Evolutionary conservation across 1,139 yeast species (phyloP), one percentile per base, ranked within the genome.

Genomic region (Yamadazyma atmosphaerica): DNA sequence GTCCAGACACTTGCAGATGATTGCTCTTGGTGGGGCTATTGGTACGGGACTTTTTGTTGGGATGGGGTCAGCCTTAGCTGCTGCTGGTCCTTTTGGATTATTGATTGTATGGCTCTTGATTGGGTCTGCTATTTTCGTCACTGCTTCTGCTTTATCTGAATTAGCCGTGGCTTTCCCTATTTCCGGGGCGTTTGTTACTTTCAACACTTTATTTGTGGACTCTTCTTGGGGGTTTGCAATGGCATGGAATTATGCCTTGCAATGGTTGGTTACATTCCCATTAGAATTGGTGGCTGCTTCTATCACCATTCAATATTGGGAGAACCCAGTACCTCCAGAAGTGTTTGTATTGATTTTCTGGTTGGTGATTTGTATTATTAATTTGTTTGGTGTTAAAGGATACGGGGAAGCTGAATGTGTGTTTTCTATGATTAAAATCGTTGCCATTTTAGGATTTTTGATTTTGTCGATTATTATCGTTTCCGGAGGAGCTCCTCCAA

Each of bases 31-130:
- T 25, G 72, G 72, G 18, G 62, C 68, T 33, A 66, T 70, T 32
- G 76, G 76, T 31, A 58, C 69, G 18, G 74, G 74, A 35, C 53
- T 69, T 28, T 68, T 67, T 40, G 65, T 69, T 31, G 66, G 69
- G 28, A 52, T 64, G 13, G 70, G 68, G 3, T 40, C 50, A 30
- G 60, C 65, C 12, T 54, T 66, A 40, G 50, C 56, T 10, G 52
- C 59, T 21, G 70, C 71, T 23, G 72, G 72, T 12, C 71, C 72
- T 3, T 55, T 65, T 26, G 68, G 69, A 4, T 48, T 65, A 28
- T 47, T 65, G 15, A 54, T 66, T 36, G 62, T 63, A 2, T 66
- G 65, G 60, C 34, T 54, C 15, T 50, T 62, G 38, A 60, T 65
- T 33, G 65, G 64, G n/a, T 42, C 55, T 8, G 47, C 63, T 31